Evolutionary conservation across 306 rosid species (phyloP).

Genomic region (Inga oerstediana): DNA sequence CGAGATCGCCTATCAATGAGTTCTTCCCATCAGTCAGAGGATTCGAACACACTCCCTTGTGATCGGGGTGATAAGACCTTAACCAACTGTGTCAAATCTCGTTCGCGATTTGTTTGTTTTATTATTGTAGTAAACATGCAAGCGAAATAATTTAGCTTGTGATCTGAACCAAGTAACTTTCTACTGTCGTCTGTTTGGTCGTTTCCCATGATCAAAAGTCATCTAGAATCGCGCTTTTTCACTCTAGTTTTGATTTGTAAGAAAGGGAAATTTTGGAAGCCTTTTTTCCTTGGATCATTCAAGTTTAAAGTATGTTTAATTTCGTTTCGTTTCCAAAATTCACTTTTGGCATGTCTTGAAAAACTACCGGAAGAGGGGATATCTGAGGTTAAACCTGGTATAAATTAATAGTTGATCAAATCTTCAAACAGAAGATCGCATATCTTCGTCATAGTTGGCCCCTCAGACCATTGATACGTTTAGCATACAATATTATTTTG

Average conservation of each 20-base stretch:
- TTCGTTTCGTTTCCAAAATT: not conserved
- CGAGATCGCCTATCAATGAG: too few species aligned
- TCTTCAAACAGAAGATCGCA: not conserved
- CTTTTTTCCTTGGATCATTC: not conserved
- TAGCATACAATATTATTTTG: too few species aligned
- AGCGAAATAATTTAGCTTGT: not conserved
- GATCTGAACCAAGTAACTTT: not conserved
- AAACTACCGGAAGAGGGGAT: not conserved
- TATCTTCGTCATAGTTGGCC: not conserved
- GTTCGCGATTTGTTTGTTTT: too few species aligned
- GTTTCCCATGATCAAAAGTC: not conserved
- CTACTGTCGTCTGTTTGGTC: not conserved
- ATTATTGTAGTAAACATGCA: not conserved
- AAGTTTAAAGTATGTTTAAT: not conserved
- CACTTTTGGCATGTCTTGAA: too few species aligned
- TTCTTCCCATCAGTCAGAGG: too few species aligned
- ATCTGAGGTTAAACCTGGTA: not conserved
- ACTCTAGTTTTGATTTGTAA: not conserved
- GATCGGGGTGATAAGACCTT: too few species aligned
- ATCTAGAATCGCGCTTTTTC: not conserved
- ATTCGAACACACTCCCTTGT: too few species aligned
- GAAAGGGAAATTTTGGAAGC: not conserved
- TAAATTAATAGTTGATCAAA: not conserved
- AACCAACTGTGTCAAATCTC: too few species aligned
- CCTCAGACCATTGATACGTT: not conserved